A percentile compares a stretch with the other conserved stretches of the same genome.
Conservation (phyloP, 306 rosid genomes). For the Dalbergia cultrata region DNA sequence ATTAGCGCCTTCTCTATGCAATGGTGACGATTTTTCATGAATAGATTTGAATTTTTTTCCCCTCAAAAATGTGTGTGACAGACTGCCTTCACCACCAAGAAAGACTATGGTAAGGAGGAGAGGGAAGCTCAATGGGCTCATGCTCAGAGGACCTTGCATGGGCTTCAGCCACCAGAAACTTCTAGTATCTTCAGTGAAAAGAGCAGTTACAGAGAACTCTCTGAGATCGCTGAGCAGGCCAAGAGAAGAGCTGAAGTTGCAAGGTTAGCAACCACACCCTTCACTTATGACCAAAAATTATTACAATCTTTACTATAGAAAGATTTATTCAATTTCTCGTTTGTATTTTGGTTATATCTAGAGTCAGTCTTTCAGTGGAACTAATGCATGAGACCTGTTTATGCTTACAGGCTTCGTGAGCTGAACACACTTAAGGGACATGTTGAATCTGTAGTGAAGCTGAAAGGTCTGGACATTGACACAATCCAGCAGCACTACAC, state of each 20-base stretch:
- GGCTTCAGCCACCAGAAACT: constrained; percentile 90
- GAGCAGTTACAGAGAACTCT: constrained; percentile 90
- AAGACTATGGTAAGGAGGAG: constrained; percentile 92
- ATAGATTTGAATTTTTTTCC: constrained; percentile 31
- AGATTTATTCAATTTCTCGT: background rate
- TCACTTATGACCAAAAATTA: background rate
- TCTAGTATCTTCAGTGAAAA: constrained; percentile 71
- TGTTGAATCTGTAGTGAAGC: constrained; percentile 97
- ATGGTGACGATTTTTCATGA: constrained; percentile 10
- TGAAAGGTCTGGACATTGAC: constrained; percentile 93
- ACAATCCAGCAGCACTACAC: constrained; percentile 98
- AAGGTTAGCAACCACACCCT: constrained; percentile 60
- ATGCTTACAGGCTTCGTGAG: constrained; percentile 84
- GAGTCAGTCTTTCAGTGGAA: background rate
- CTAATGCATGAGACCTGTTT: background rate
- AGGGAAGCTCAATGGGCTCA: constrained; percentile 99
- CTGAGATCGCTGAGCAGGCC: constrained; percentile 99
- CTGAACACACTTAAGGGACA: constrained; percentile 96
- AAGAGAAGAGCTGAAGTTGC: constrained; percentile 99
- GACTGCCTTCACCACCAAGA: constrained; percentile 99
- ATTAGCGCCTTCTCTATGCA: background rate
- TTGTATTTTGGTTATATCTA: background rate
- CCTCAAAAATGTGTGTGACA: constrained; percentile 45
- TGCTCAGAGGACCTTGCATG: constrained; percentile 98
- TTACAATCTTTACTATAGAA: background rate